Evolutionary conservation across 2,329 filamentous ascomycete genomes (phyloP).

Genomic region (Colletotrichum echinochloae): DNA sequence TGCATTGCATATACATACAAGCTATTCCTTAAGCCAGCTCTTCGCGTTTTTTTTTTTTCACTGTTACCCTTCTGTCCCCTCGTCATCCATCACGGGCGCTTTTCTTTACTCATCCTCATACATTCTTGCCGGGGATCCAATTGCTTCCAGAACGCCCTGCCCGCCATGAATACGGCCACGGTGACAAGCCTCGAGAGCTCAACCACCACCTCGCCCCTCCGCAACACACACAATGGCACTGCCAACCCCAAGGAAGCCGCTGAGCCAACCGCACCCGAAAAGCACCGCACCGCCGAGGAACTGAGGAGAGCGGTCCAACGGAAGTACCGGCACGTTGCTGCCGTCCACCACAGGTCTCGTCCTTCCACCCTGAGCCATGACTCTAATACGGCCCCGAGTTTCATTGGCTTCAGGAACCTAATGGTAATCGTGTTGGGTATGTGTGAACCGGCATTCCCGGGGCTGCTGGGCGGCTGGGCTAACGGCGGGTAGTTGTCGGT

Average conservation of each 20-base stretch:
- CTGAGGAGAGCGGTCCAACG: constrained; percentile 57
- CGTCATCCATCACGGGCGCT: constrained; percentile 17
- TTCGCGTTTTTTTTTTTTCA: constrained; percentile 31
- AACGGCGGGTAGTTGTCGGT: constrained; percentile 75
- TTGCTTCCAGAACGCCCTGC: constrained; percentile 21
- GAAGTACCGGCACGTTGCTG: constrained; percentile 93
- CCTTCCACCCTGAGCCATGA: constrained; percentile 91
- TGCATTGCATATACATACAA: constrained; percentile 38
- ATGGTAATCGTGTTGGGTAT: constrained; percentile 93
- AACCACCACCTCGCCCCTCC: constrained; percentile 27
- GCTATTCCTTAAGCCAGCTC: constrained; percentile 4
- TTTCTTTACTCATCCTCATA: not conserved
- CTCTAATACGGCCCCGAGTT: constrained; percentile 79
- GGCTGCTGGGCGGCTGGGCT: constrained; percentile 26
- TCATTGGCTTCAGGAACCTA: constrained; percentile 93
- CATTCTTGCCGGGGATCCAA: constrained; percentile 9
- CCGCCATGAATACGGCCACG: constrained; percentile 57
- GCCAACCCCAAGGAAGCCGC: constrained; percentile 42
- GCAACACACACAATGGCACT: constrained; percentile 39
- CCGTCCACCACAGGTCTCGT: constrained; percentile 78
- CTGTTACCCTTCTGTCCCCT: constrained; percentile 21
- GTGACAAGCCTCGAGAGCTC: constrained; percentile 45
- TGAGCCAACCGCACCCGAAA: constrained; percentile 26
- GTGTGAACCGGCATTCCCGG: constrained; percentile 42
- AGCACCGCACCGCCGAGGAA: constrained; percentile 44